These are phyloP conservation scores for Paramecium caudatum DNA, from an alignment of 73 alveolate species.

Conservation along the genomic window DNA sequence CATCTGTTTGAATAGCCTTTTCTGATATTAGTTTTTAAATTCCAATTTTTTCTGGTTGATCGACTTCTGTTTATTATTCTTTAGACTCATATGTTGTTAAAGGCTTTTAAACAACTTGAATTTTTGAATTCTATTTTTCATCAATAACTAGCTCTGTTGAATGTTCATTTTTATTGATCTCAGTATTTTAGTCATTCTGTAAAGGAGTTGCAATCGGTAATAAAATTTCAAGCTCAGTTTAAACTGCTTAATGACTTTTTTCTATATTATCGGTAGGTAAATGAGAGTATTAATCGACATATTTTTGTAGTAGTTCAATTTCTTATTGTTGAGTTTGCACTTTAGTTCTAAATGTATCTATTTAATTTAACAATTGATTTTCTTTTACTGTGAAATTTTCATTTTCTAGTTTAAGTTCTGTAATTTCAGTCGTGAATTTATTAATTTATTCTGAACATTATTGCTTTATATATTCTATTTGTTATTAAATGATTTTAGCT, in stretches of 20 bases:
- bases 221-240: no score
- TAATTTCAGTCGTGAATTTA: not conserved
- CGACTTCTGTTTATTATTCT: slow-evolving; percentile 85
- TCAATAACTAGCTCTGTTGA: no score
- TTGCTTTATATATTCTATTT: not conserved
- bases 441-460: not conserved
- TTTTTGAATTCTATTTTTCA: slow-evolving; percentile 82
- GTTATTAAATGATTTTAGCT: not conserved
- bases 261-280: not conserved
- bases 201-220: no score
- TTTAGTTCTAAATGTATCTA: not conserved
- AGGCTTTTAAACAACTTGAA: slow-evolving; percentile 86
- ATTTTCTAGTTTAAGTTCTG: not conserved
- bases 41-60: slow-evolving; percentile 88
- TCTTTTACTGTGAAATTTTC: not conserved
- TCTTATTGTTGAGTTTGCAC: not conserved
- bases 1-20: slow-evolving; percentile 77
- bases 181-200: no score
- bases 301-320: not conserved
- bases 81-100: slow-evolving; percentile 82
- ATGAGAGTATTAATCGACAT: not conserved
- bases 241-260: no score
- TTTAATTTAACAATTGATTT: not conserved
- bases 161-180: no score
- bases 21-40: slow-evolving; percentile 80